phyloP scores from a whole-genome alignment of 1,284 basidiomycete genomes.

The Ceratobasidium sp. region DNA sequence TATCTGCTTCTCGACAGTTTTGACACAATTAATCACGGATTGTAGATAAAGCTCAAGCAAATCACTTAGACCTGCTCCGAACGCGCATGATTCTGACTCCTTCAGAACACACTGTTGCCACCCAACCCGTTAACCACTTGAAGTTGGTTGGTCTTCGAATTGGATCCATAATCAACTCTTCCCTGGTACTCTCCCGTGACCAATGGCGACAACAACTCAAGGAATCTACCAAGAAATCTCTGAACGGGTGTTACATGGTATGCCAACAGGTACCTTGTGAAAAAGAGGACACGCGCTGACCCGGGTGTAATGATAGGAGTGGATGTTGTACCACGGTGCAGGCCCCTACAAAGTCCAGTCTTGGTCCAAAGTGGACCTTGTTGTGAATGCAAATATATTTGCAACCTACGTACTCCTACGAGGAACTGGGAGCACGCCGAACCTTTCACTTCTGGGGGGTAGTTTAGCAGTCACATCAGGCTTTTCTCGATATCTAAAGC shows the following conservation, averaged over 20 bases:
- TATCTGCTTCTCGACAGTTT: not conserved
- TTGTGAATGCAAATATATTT: not conserved
- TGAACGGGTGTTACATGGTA: slow-evolving; percentile 24
- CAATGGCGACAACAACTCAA: slow-evolving; percentile 2
- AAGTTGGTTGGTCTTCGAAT: not conserved
- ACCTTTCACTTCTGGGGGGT: not conserved
- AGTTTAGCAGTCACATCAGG: not conserved
- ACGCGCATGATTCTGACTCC: not conserved
- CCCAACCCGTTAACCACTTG: not conserved
- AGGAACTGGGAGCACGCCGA: not conserved
- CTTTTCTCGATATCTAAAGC: not conserved
- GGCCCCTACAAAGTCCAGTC: not conserved
- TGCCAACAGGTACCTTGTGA: too few species aligned
- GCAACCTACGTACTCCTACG: not conserved
- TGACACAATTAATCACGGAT: not conserved
- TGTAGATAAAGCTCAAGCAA: slow-evolving; percentile 3
- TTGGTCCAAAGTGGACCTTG: slow-evolving; percentile 8
- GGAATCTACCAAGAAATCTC: not conserved
- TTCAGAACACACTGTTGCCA: not conserved
- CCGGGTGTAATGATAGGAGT: too few species aligned
- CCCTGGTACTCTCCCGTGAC: not conserved
- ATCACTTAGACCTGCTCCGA: not conserved
- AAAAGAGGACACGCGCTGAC: too few species aligned
- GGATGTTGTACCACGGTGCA: slow-evolving; percentile 10
- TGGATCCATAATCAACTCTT: not conserved